Evolutionary conservation across 2,329 filamentous ascomycete species (phyloP), one percentile per base, ranked within the genome.

Genomic region (Laburnicola sp.): DNA sequence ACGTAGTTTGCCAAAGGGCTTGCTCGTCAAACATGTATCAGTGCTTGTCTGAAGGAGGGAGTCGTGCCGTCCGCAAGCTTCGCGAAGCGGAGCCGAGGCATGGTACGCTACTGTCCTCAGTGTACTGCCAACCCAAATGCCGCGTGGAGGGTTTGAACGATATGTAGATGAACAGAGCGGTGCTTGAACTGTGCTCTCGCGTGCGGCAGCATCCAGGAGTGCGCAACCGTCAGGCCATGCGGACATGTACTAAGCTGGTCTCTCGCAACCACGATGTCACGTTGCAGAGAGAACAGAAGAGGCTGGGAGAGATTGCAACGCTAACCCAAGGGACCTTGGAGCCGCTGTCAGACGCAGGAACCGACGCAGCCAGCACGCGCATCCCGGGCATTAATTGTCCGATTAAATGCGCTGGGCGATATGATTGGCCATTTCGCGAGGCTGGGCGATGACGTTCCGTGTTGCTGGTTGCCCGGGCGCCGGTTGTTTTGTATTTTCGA

Each of bases 391-490:
- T 34, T 23, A 45, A 46, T 50, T 44, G 32, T 23, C 30, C 35
- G 34, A 32, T 30, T 35, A 27, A 39, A 37, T 31, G 49, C 23
- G n/a, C n/a, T 16, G 44, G 11, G 7, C 6, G 35, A 5, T 35
- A 26, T 50, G 45, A 53, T 51, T 59, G 53, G 51, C 23, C 6
- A 31, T 3, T 6, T 6, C 42, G 10, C 28, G 31, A 28, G 51
- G 40, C 38, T 44, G 38, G 53, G 48, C 41, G 49, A 58, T 58
- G 56, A 58, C 54, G 57, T 49, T 43, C 49, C 44, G 37, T 25
- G 40, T 35, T 31, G 39, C 21, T 53, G 56, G 60, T 64, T 64
- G 60, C 58, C 59, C 28, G 49, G 57, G 36, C 36, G 41, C 50
- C 50, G 48, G 31, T 54, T 16, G 16, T 36, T 51, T 57, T 59